Evolutionary conservation across 2,329 filamentous ascomycete genomes (phyloP).

Genomic region (Fusarium sacchari): DNA sequence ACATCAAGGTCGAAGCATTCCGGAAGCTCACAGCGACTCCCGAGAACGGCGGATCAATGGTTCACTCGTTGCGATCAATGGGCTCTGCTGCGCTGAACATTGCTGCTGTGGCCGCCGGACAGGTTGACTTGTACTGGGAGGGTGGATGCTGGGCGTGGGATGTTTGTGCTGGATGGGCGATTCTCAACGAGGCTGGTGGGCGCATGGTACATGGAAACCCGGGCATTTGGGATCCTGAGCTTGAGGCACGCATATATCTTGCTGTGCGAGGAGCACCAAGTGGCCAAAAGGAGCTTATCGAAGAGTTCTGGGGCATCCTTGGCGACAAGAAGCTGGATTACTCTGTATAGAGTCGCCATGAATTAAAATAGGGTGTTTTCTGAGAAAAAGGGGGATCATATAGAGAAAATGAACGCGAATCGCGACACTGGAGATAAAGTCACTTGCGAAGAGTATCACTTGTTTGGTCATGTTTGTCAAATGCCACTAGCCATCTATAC

Average conservation of each 20-base stretch:
- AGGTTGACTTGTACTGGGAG: conserved; percentile 82
- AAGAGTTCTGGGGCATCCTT: conserved; percentile 72
- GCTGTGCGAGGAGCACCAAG: conserved; percentile 68
- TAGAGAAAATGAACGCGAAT: conserved; percentile 11
- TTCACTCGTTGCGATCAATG: conserved; percentile 75
- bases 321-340: conserved; percentile 65
- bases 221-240: conserved; percentile 71
- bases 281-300: conserved; percentile 69
- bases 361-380: not conserved
- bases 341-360: conserved; percentile 33
- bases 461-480: conserved; percentile 23
- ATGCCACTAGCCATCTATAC: conserved; percentile 26
- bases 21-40: conserved; percentile 65
- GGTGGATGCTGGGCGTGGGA: conserved; percentile 89
- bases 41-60: conserved; percentile 77
- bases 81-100: conserved; percentile 81
- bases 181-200: conserved; percentile 79
- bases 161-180: conserved; percentile 83
- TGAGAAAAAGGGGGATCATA: not conserved
- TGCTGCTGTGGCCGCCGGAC: conserved; percentile 75
- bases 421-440: not conserved
- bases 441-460: conserved; percentile 11
- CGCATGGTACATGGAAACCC: conserved; percentile 78
- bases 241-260: conserved; percentile 70
- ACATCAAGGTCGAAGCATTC: conserved; percentile 75